phyloP scores from a whole-genome alignment of 1,139 yeast species.

The Protomyces inundatus region DNA sequence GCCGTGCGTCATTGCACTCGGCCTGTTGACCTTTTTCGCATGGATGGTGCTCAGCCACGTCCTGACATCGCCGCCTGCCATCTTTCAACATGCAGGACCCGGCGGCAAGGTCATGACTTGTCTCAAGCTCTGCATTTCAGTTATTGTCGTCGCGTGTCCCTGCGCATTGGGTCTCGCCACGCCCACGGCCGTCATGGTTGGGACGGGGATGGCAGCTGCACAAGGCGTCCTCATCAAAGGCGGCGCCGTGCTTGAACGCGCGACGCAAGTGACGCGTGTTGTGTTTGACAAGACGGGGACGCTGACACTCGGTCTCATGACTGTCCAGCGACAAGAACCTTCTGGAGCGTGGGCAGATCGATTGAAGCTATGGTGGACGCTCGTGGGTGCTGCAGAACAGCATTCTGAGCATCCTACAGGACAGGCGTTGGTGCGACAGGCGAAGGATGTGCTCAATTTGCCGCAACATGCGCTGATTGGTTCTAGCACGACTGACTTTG shows the following conservation, averaged over 20 bases:
- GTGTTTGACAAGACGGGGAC: conserved; percentile 97
- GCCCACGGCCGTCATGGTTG: conserved; percentile 98
- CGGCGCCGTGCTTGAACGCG: conserved; percentile 78
- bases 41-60: conserved; percentile 55
- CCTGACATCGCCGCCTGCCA: conserved; percentile 48
- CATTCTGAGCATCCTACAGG: conserved; percentile 89
- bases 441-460: conserved; percentile 33
- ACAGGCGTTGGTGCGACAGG: conserved; percentile 51
- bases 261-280: conserved; percentile 59
- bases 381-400: conserved; percentile 59
- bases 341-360: neutral
- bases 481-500: conserved; percentile 44
- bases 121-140: conserved; percentile 80
- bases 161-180: conserved; percentile 96
- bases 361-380: conserved; percentile 49
- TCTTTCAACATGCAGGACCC: conserved; percentile 46
- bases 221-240: conserved; percentile 90
- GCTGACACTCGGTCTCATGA: conserved; percentile 78
- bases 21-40: conserved; percentile 58
- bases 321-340: conserved; percentile 40
- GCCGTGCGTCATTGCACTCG: conserved; percentile 60
- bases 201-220: conserved; percentile 91
- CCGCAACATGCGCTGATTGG: conserved; percentile 37
- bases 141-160: conserved; percentile 95
- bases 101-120: conserved; percentile 62